A percentile compares a stretch with the other conserved stretches of the same genome.
Conservation (phyloP, 129 eudicot genomes). For the Lonicera japonica region DNA sequence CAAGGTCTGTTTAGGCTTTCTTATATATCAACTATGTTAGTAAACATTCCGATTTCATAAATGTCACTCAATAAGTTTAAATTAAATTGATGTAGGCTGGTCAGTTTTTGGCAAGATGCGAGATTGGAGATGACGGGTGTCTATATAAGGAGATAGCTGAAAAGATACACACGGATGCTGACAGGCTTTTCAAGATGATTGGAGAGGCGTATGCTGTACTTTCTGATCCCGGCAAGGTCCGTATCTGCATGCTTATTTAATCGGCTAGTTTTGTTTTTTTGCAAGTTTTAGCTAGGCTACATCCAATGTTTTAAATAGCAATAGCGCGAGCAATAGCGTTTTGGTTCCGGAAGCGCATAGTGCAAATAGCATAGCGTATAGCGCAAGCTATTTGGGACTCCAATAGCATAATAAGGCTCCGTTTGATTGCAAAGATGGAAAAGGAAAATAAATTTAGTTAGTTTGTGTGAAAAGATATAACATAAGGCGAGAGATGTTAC, state of each 20-base stretch:
- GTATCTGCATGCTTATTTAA: constrained; percentile 4
- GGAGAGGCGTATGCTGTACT: constrained; percentile 97
- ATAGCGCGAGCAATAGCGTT: too few relatives aligned
- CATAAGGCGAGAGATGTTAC: too few relatives aligned
- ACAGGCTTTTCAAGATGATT: constrained; percentile 79
- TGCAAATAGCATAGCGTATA: too few relatives aligned
- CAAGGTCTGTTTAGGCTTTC: constrained; percentile 48
- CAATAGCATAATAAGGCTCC: too few relatives aligned
- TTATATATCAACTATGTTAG: not conserved
- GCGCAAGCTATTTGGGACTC: too few relatives aligned
- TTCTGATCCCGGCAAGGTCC: constrained; percentile 76
- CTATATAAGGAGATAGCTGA: constrained; percentile 68
- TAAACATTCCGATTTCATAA: not conserved
- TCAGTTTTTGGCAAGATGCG: constrained; percentile 62
- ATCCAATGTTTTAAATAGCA: too few relatives aligned
- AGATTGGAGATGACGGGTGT: constrained; percentile 55
- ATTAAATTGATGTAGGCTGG: constrained; percentile 46
- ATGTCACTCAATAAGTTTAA: constrained; percentile 6
- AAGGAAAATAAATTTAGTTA: too few relatives aligned
- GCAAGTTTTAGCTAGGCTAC: not conserved
- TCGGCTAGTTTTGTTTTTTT: not conserved
- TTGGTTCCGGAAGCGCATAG: too few relatives aligned
- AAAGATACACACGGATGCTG: constrained; percentile 73
- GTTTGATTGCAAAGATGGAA: too few relatives aligned
- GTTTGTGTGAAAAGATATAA: too few relatives aligned